phyloP scores from a whole-genome alignment of 1,284 basidiomycete genomes.

The Abortiporus biennis region DNA sequence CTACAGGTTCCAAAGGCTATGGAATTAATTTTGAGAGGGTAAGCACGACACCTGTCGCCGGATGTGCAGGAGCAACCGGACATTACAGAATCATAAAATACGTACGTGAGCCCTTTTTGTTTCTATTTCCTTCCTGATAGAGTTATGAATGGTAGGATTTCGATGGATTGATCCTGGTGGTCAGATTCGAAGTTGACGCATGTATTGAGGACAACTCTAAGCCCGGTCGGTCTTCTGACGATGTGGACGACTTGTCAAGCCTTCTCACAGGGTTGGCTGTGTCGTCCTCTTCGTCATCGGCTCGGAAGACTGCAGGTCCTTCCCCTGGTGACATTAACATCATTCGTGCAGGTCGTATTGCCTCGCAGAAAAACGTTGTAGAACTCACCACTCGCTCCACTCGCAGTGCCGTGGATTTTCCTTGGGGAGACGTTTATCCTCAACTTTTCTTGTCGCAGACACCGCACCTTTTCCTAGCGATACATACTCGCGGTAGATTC shows the following conservation, averaged over 20 bases:
- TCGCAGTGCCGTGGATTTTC: too few relatives aligned
- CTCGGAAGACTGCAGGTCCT: too few relatives aligned
- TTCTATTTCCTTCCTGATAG: too few relatives aligned
- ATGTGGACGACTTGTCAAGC: constrained; percentile 6
- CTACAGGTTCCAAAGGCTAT: too few relatives aligned
- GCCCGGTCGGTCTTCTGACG: too few relatives aligned
- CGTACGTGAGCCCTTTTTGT: too few relatives aligned
- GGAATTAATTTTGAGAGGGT: constrained; percentile 12
- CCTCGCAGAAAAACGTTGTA: constrained; percentile 31
- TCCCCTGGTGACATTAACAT: constrained; percentile 7
- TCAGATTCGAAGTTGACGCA: constrained; percentile 46
- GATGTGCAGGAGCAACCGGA: constrained; percentile 9
- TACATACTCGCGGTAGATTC: constrained; percentile 41
- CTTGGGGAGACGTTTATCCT: constrained; percentile 33
- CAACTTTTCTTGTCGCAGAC: constrained; percentile 56
- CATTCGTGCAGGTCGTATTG: constrained; percentile 16
- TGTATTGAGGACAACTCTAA: constrained; percentile 21
- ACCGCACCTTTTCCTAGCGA: constrained; percentile 40
- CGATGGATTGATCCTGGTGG: constrained; percentile 41
- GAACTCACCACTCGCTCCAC: constrained; percentile 37
- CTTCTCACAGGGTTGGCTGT: constrained; percentile 5
- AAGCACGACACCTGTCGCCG: constrained; percentile 8
- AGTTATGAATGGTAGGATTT: too few relatives aligned
- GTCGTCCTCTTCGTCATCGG: constrained; percentile 4
- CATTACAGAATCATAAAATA: constrained; percentile 14